Percentiles rank a stretch among this genome's conserved stretches.
phyloP scores from a whole-genome alignment of 352 stramenopile species.

The Phytophthora gonapodyides region DNA sequence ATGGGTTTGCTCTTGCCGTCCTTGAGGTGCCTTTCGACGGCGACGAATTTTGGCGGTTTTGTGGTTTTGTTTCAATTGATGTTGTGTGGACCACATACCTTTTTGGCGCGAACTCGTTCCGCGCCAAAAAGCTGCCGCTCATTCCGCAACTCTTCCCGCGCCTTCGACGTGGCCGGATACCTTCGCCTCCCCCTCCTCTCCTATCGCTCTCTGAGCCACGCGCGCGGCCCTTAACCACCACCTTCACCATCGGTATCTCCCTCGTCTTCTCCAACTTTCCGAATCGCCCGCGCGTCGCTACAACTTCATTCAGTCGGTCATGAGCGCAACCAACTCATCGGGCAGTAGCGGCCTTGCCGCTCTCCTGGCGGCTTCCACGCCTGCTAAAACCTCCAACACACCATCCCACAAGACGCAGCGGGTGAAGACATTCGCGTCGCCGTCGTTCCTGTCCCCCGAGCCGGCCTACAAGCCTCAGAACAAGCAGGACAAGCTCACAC shows the following conservation, averaged over 20 bases:
- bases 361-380: slow-evolving; percentile 17
- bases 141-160: slow-evolving; percentile 17
- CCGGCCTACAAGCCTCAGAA: slow-evolving; percentile 31
- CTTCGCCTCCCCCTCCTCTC: no score
- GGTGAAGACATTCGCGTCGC: slow-evolving; percentile 25
- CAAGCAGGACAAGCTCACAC: slow-evolving; percentile 38
- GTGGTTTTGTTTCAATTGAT: no score
- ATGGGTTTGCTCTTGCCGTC: slow-evolving; percentile 39
- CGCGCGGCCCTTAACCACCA: not conserved
- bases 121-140: not conserved
- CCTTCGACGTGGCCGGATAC: not conserved
- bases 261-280: not conserved
- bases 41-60: no score
- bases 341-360: not conserved
- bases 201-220: not conserved
- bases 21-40: no score
- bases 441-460: slow-evolving; percentile 53
- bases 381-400: slow-evolving; percentile 8
- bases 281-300: slow-evolving; percentile 3
- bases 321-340: slow-evolving; percentile 21
- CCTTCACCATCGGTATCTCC: not conserved
- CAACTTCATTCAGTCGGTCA: slow-evolving; percentile 3
- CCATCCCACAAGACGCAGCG: not conserved
- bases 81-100: no score
- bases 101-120: slow-evolving; percentile 24